phyloP scores from a whole-genome alignment of 164 flowering plant genomes.

The Berberis thunbergii region DNA sequence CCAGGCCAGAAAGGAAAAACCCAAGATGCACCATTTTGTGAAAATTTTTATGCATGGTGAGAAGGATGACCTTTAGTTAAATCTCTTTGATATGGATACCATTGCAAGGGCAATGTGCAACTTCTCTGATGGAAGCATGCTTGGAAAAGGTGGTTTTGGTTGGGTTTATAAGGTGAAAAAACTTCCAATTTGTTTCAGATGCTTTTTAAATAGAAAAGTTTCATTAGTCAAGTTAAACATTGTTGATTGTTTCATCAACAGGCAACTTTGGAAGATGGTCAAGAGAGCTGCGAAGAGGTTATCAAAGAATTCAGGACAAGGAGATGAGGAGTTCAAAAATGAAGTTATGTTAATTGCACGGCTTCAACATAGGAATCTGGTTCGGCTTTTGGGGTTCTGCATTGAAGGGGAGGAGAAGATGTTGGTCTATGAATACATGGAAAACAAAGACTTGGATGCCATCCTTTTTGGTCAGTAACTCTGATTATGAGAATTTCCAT shows the following conservation, averaged over 20 bases:
- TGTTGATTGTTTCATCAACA: not conserved
- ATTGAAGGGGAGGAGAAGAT: slow-evolving; percentile 15
- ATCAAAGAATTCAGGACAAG: slow-evolving; percentile 11
- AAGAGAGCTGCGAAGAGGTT: slow-evolving; percentile 15
- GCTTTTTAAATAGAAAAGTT: no score
- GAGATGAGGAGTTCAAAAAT: slow-evolving; percentile 14
- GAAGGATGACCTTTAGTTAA: no score
- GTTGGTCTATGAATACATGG: slow-evolving; percentile 14
- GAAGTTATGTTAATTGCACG: slow-evolving; percentile 9
- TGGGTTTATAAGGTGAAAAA: slow-evolving; percentile 1
- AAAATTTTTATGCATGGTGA: not conserved
- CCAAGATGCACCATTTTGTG: no score
- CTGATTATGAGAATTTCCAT: no score
- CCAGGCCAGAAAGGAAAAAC: no score
- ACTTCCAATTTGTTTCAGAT: no score
- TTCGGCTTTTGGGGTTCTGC: slow-evolving; percentile 15
- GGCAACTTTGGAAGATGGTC: slow-evolving; percentile 9
- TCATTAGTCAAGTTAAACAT: no score
- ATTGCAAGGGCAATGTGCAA: slow-evolving; percentile 17
- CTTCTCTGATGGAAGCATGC: slow-evolving; percentile 16
- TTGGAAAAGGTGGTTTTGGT: slow-evolving; percentile 35
- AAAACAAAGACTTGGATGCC: slow-evolving; percentile 11
- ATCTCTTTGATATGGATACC: not conserved
- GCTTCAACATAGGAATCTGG: slow-evolving; percentile 21
- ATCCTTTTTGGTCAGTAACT: slow-evolving; percentile 1